Evolutionary conservation across 805 yeast genomes (phyloP), one percentile per base, ranked within the genome.

Genomic region (Lachancea nothofagi): DNA sequence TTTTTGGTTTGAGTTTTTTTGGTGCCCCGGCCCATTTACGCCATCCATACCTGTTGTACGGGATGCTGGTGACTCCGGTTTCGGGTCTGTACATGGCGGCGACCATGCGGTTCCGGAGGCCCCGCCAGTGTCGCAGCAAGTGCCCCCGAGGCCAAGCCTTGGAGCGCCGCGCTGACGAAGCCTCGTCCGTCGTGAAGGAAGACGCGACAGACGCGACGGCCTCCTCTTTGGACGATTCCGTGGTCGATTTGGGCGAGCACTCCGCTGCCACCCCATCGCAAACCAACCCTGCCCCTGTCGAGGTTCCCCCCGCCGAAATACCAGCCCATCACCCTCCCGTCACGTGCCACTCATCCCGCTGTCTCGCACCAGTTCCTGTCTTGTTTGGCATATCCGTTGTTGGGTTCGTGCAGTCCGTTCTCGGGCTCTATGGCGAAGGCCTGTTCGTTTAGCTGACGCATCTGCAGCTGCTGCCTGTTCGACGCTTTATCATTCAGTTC

Each of bases 21-120:
- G 68, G 70, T 35, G 77, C 87, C 1, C 77, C 84, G 15, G 48
- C 59, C 4, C 55, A 65, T 26, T 78, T 71, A 41, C 75, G 75
- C 58, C 94, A 83, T 60, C 93, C 93, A 15, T 83, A 83, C 56
- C 69, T 83, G 53, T 53, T 83, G 10, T 83, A 83, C 56, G 68
- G 43, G n/a, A 39, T 39, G 42, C 38, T 32, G 10, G 42, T 39
- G 17, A 33, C 29, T 22, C 42, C 42, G 8, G 24, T 33, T 2
- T 39, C 42, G 22, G 33, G 21, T 22, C 15, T 14, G 4, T 39
- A 39, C 42, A 15, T 28, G 33, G 38, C 29, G 6, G 20, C n/a
- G 19, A 24, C 29, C 13, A 22, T 17, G 33, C 19, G 20, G 9
- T 10, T 21, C 18, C 17, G 29, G 33, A 19, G 38, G 13, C 21